phyloP scores from a whole-genome alignment of 148 eudicot species.

The Oxyria digyna region DNA sequence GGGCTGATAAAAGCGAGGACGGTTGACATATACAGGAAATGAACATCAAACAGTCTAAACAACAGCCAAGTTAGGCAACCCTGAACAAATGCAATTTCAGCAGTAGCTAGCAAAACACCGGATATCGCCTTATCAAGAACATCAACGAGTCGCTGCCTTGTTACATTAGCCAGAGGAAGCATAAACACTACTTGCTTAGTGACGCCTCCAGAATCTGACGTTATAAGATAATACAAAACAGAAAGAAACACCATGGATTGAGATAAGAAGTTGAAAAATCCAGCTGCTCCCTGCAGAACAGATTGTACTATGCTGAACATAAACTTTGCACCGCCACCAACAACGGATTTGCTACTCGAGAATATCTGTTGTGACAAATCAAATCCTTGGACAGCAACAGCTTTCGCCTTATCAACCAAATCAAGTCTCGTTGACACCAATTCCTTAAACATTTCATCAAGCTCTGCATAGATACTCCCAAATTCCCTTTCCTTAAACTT shows the following conservation, averaged over 20 bases:
- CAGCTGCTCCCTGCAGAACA: slow-evolving; percentile 81
- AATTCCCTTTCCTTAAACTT: slow-evolving; percentile 65
- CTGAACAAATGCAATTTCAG: slow-evolving; percentile 70
- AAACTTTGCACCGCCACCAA: slow-evolving; percentile 71
- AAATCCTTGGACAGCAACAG: slow-evolving; percentile 61
- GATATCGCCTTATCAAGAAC: slow-evolving; percentile 83
- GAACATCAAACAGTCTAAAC: slow-evolving; percentile 69
- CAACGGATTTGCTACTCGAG: slow-evolving; percentile 51
- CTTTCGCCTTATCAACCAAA: slow-evolving; percentile 64
- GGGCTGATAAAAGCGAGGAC: slow-evolving; percentile 65
- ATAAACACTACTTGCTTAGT: slow-evolving; percentile 73
- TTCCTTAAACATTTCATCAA: slow-evolving; percentile 55
- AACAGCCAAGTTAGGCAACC: slow-evolving; percentile 97
- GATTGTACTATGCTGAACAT: slow-evolving; percentile 43
- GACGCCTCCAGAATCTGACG: slow-evolving; percentile 89
- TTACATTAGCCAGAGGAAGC: slow-evolving; percentile 58
- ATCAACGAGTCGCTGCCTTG: slow-evolving; percentile 65
- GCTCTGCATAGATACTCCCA: slow-evolving; percentile 54
- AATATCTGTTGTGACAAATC: slow-evolving; percentile 63
- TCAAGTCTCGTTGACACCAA: slow-evolving; percentile 41
- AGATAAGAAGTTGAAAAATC: slow-evolving; percentile 60
- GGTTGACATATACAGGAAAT: slow-evolving; percentile 82
- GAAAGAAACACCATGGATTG: slow-evolving; percentile 79
- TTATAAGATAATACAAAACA: slow-evolving; percentile 88
- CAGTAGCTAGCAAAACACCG: slow-evolving; percentile 72